phyloP scores from a whole-genome alignment of 192 early-diverging fungal genomes.

The Rhizophagus clarus region DNA sequence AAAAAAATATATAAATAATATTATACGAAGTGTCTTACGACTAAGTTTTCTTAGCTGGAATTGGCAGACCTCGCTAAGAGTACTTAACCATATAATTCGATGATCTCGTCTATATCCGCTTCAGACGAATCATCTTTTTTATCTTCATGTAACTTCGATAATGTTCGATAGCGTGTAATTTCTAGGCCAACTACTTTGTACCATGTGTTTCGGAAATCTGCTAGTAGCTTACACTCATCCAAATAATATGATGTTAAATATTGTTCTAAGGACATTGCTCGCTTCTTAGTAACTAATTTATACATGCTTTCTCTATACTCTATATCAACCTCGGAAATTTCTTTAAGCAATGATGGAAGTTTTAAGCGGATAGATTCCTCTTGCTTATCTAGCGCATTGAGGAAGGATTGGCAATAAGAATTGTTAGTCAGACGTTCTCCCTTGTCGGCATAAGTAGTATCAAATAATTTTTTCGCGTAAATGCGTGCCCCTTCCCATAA shows the following conservation, averaged over 20 bases:
- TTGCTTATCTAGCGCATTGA: slow-evolving; percentile 9
- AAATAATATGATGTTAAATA: slow-evolving; percentile 17
- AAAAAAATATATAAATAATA: slow-evolving; percentile 23
- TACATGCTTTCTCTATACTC: not conserved
- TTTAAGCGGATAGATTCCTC: slow-evolving; percentile 7
- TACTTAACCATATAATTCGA: too few species aligned
- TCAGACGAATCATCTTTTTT: slow-evolving; percentile 16
- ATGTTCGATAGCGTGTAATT: too few species aligned
- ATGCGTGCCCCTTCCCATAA: not conserved
- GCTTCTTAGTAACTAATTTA: slow-evolving; percentile 16
- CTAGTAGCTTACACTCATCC: not conserved
- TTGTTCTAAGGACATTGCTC: slow-evolving; percentile 6
- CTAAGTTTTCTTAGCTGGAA: too few species aligned
- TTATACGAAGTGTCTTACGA: not conserved
- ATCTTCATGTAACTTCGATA: not conserved
- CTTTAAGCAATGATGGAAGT: not conserved
- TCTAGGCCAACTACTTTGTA: too few species aligned
- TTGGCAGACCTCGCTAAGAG: not conserved
- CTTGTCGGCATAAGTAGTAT: not conserved
- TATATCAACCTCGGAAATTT: not conserved
- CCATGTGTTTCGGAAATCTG: slow-evolving; percentile 18
- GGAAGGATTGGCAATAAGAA: not conserved
- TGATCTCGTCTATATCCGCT: slow-evolving; percentile 17
- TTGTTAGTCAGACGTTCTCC: too few species aligned
- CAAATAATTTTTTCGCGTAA: slow-evolving; percentile 13